Base-by-base conservation (phyloP, 2,329 filamentous ascomycete species). In the Fusarium verrucosum region DNA sequence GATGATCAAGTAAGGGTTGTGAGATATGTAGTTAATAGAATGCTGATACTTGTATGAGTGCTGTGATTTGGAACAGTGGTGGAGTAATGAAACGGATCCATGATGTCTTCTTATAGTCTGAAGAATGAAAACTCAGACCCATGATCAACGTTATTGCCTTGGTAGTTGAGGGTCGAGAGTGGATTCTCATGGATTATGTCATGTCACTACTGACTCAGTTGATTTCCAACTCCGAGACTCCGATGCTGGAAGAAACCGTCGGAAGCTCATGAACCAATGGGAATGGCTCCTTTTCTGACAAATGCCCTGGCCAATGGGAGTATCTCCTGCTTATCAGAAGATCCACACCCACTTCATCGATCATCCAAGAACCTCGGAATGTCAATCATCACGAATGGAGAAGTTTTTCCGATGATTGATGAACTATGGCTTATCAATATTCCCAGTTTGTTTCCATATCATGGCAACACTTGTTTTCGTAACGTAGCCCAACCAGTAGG, bases 221-320 rank as follows among this genome's bases (percentile, higher is more conserved):
- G 40, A 60, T 25, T 35, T 33, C 10, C 8, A 60, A 59, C 57
- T 59, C 55, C 57, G 57, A 28, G 32, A 28, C 20, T 44, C 57
- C 57, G 57, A 36, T 2, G 6, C 17, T 33, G 14, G 5, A n/a
- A 53, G 28, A 41, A 22, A 22, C 11, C 14, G 1, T 41, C 28
- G 33, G 57, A 9, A 9, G 14, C 25, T 0, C 9, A 10, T 26
- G 26, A 22, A 6, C 55, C 46, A 60, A 14, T 60, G 8, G 23
- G 20, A 7, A 5, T 5, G 3, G 20, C 26, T 45, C 55, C 55
- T 7, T 0, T 2, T 4, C 1, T 8, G 11, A 19, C 28, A 41
- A 20, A 36, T 10, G 1, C 1, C 0, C 2, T 10, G 6, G 8
- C 57, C 8, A 59, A 59, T 59, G 4, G 57, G 57, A 59, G 11